Conservation (phyloP, 768 basidiomycete species). For the Auricularia heimuer region DNA sequence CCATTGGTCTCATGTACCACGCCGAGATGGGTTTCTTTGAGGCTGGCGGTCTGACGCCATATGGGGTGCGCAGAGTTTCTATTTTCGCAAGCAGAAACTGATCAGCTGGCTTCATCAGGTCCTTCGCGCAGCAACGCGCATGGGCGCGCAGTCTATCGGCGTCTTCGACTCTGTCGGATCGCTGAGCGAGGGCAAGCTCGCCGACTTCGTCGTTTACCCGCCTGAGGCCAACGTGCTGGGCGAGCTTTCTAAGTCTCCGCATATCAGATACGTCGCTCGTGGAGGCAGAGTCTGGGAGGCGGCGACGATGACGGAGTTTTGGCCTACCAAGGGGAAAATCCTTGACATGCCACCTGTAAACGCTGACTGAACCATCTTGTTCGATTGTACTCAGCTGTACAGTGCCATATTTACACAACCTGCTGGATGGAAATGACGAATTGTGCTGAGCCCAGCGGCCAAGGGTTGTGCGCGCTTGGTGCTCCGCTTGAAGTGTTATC, state of each 20-base stretch:
- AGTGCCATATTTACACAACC: too few relatives aligned
- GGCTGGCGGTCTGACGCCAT: slow-evolving; percentile 57
- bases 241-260: slow-evolving; percentile 36
- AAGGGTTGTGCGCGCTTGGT: too few relatives aligned
- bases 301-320: slow-evolving; percentile 54
- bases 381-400: too few relatives aligned
- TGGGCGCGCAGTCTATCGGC: slow-evolving; percentile 56
- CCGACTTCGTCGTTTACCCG: slow-evolving; percentile 61
- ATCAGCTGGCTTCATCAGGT: slow-evolving; percentile 30
- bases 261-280: slow-evolving; percentile 47
- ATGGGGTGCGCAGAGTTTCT: slow-evolving; percentile 40
- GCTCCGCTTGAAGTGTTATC: too few relatives aligned
- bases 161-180: slow-evolving; percentile 53
- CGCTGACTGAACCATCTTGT: not conserved
- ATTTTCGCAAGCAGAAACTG: not conserved
- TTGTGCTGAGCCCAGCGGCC: too few relatives aligned
- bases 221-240: slow-evolving; percentile 49
- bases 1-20: slow-evolving; percentile 67
- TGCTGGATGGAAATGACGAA: too few relatives aligned
- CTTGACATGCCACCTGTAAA: slow-evolving; percentile 52
- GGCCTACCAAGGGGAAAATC: slow-evolving; percentile 54
- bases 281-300: slow-evolving; percentile 69
- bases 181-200: slow-evolving; percentile 54
- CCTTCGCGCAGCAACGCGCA: slow-evolving; percentile 56
- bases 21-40: slow-evolving; percentile 60